Evolutionary conservation across 2,329 filamentous ascomycete species (phyloP).

Genomic region (Colletotrichum sp.): DNA sequence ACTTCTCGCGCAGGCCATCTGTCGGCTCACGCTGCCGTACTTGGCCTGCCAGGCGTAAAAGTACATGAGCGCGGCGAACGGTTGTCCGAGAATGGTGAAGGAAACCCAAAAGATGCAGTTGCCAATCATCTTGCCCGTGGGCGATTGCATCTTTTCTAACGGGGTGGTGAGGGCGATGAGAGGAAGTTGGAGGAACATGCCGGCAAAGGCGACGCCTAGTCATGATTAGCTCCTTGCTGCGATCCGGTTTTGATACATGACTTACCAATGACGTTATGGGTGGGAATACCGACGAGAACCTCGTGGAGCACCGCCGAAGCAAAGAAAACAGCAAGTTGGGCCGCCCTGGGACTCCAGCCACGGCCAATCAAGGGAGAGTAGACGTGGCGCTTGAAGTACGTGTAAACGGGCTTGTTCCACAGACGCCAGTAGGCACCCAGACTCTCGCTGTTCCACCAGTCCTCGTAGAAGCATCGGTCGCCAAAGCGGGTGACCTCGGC

Average conservation of each 20-base stretch:
- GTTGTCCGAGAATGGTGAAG: conserved; percentile 95
- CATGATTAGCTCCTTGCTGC: not conserved
- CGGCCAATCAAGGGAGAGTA: conserved; percentile 87
- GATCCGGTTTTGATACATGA: not conserved
- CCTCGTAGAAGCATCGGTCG: conserved; percentile 92
- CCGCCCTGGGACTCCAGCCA: conserved; percentile 73
- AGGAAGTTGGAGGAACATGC: conserved; percentile 93
- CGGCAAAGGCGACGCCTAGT: conserved; percentile 85
- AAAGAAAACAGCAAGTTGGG: conserved; percentile 84
- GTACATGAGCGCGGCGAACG: conserved; percentile 88
- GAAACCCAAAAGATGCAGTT: conserved; percentile 97
- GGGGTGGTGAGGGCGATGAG: conserved; percentile 82
- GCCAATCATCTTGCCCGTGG: conserved; percentile 79
- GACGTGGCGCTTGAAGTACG: conserved; percentile 95
- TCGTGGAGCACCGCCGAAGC: conserved; percentile 92
- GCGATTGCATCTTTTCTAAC: conserved; percentile 78
- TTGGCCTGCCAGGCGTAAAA: conserved; percentile 99
- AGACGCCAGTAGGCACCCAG: conserved; percentile 91
- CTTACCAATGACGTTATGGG: conserved; percentile 88
- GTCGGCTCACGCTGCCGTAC: conserved; percentile 80
- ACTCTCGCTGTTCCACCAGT: conserved; percentile 96
- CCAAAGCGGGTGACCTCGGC: conserved; percentile 91
- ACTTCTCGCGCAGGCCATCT: conserved; percentile 21
- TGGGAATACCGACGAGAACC: conserved; percentile 89
- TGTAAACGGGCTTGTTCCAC: conserved; percentile 98